Percentiles rank a stretch among this genome's conserved stretches.
phyloP scores from a whole-genome alignment of 768 basidiomycete species.

The Lyophyllum semitale region DNA sequence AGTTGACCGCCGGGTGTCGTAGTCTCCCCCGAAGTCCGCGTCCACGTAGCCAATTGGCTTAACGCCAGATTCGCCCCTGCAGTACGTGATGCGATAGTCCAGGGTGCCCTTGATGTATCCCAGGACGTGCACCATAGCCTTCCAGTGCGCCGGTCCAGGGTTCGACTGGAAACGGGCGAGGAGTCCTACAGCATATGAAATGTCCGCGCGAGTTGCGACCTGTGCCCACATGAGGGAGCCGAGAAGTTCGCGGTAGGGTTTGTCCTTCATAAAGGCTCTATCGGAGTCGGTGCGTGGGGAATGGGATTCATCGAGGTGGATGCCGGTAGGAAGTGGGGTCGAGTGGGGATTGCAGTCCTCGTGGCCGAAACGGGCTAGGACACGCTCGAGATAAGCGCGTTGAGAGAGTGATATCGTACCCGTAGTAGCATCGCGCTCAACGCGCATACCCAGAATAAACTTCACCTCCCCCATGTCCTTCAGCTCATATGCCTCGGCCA shows the following conservation, averaged over 20 bases:
- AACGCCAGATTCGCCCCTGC: not conserved
- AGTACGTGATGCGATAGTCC: constrained; percentile 23
- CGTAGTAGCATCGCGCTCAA: constrained; percentile 4
- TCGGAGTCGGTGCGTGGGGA: constrained; percentile 26
- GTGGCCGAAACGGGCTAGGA: not conserved
- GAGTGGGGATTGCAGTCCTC: not conserved
- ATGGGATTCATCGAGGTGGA: constrained; percentile 27
- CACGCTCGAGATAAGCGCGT: not conserved
- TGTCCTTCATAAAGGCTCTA: no score
- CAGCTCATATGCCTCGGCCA: constrained; percentile 14
- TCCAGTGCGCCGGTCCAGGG: constrained; percentile 34
- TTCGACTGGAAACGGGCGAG: constrained; percentile 23
- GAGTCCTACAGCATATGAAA: constrained; percentile 19
- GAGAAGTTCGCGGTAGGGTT: no score
- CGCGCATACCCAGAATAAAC: constrained; percentile 15
- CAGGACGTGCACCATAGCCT: constrained; percentile 35
- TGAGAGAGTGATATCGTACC: constrained; percentile 6
- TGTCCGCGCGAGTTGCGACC: no score
- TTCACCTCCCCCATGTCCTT: constrained; percentile 13
- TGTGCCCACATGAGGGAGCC: no score
- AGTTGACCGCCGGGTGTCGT: constrained; percentile 23
- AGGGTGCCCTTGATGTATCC: no score
- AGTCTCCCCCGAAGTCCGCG: constrained; percentile 29
- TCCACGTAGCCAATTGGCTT: constrained; percentile 18
- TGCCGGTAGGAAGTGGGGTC: constrained; percentile 22